Evolutionary conservation across 2,329 filamentous ascomycete genomes (phyloP).

Genomic region (Teratosphaeria gauchensis): DNA sequence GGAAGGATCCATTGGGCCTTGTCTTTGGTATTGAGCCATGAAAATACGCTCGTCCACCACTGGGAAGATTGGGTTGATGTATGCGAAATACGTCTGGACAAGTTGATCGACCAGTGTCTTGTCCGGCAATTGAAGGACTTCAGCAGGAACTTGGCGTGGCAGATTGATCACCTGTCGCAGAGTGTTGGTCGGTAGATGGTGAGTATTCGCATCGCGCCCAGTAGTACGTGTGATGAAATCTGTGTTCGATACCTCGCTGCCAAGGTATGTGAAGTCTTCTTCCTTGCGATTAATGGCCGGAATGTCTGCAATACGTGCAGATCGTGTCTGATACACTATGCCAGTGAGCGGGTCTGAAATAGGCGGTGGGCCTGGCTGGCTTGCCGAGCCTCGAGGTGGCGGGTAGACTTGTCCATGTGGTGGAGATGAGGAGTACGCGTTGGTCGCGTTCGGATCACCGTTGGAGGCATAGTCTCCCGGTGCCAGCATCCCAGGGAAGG

Average conservation of each 20-base stretch:
- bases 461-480: background rate
- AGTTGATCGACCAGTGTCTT: background rate
- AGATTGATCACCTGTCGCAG: background rate
- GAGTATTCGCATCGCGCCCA: background rate
- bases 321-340: background rate
- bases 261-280: background rate
- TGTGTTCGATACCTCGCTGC: background rate
- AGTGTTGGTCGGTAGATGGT: background rate
- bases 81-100: background rate
- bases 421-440: background rate
- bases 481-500: background rate
- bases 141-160: background rate
- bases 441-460: background rate
- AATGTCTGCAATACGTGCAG: background rate
- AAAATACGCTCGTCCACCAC: background rate
- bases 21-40: background rate
- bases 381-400: background rate
- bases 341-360: background rate
- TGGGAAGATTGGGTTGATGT: background rate
- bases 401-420: background rate
- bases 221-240: background rate
- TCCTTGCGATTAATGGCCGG: background rate
- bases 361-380: background rate
- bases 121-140: background rate
- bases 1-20: background rate